Evolutionary conservation across 2,329 filamentous ascomycete species (phyloP), one percentile per base, ranked within the genome.

Genomic region (Teratosphaeria pseudoeucalypti): DNA sequence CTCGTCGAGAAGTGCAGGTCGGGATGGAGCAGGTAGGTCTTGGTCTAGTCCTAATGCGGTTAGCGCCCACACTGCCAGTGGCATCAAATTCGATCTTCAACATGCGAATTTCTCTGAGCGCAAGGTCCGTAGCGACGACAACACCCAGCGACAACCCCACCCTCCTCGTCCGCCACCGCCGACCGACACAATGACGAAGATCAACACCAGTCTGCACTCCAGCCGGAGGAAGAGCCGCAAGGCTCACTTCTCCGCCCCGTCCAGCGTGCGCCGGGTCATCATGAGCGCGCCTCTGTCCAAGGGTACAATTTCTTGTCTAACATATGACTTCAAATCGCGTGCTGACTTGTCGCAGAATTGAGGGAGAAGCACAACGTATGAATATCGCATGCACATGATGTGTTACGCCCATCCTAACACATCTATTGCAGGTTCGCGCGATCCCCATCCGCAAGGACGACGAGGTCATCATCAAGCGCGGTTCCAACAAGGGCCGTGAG

Each of bases 201-300:
- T 88, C 76, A 86, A 83, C 81, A 76, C 74, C 73, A 75, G 77
- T 73, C 75, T 90, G 74, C 78, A 83, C 79, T 90, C 89, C 79
- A 96, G 91, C 76, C 87, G 92, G 82, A 88, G 92, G 83, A 99
- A 99, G 90, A 94, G 90, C 82, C 90, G 94, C 81, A 96, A 96
- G 85, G 89, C 90, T 77, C 92, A 99, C 85, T 99, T 95, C 86
- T 82, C 84, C 78, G 94, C 94, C 70, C 91, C 92, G 71, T 96
- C 92, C 78, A 91, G 88, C 82, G 85, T 90, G 77, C 92, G 94
- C 80, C 90, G 94, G 77, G 84, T 87, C 73, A 96, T 96, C 83
- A 96, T 99, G 92, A 92, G 88, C 82, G 92, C 94, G 71, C 89
- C 90, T 73, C 85, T 96, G 71, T 89, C 84, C 83, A 95, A 96